Percentiles rank a stretch among this genome's conserved stretches.
Evolutionary conservation across 1,284 basidiomycete species (phyloP).

Genomic region (Kalmanozyma brasiliensis): DNA sequence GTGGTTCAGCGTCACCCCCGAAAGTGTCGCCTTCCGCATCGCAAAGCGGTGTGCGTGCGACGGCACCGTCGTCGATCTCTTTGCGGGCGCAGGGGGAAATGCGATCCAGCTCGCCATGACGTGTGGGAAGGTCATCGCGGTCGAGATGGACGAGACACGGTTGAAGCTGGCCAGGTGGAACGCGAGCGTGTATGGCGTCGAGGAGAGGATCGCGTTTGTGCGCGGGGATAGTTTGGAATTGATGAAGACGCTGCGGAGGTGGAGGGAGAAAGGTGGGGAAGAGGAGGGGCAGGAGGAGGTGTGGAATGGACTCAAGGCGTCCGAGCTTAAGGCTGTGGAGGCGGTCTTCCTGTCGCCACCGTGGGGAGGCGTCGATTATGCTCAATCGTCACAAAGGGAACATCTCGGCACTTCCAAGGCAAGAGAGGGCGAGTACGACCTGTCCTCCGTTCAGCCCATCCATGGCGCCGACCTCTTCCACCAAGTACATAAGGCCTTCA

Average conservation of each 20-base stretch:
- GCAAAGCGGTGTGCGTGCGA: conserved; percentile 79
- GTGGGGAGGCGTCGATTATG: conserved; percentile 64
- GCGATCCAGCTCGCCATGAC: conserved; percentile 95
- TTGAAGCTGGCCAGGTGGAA: conserved; percentile 90
- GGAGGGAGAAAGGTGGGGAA: conserved; percentile 51
- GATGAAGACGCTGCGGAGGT: conserved; percentile 67
- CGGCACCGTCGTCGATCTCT: conserved; percentile 80
- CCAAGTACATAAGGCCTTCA: conserved; percentile 13
- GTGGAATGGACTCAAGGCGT: conserved; percentile 19
- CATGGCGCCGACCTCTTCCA: conserved; percentile 82
- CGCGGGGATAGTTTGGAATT: conserved; percentile 87
- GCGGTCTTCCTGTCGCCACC: conserved; percentile 59
- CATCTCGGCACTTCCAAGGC: no score
- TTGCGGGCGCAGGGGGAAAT: conserved; percentile 97
- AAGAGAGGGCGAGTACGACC: no score
- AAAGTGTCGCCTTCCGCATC: conserved; percentile 87
- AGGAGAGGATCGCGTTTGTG: conserved; percentile 91
- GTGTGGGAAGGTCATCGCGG: conserved; percentile 89
- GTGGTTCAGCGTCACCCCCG: conserved; percentile 97
- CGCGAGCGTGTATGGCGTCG: conserved; percentile 87
- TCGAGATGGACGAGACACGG: conserved; percentile 85
- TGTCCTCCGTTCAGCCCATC: conserved; percentile 76
- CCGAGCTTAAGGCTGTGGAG: conserved; percentile 25
- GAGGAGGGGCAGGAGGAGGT: conserved; percentile 12
- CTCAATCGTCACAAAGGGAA: no score